A percentile compares a stretch with the other conserved stretches of the same genome.
These are phyloP conservation scores for Lasiodiplodia citricola DNA, from an alignment of 2,329 filamentous ascomycete genomes.

Conservation along the genomic window DNA sequence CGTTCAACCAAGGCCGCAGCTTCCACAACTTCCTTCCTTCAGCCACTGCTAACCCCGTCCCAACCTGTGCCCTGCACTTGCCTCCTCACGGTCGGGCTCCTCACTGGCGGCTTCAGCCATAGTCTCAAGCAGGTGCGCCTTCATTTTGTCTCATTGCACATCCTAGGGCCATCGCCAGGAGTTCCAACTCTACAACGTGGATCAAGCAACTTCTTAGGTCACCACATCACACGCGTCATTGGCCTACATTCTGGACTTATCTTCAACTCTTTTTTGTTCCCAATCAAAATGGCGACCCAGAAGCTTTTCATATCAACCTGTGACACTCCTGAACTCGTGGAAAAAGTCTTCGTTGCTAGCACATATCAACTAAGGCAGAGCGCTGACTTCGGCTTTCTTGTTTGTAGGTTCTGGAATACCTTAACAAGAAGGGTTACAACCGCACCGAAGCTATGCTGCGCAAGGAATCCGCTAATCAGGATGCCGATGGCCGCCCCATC, in stretches of 20 bases:
- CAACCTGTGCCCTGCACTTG: neutral
- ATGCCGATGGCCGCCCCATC: slow-evolving; percentile 79
- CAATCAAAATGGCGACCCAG: neutral
- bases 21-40: neutral
- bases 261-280: neutral
- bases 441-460: slow-evolving; percentile 91
- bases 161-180: neutral
- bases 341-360: neutral
- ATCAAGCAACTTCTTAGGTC: neutral
- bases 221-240: neutral
- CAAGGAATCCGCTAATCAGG: slow-evolving; percentile 84
- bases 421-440: slow-evolving; percentile 93
- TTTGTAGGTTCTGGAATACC: slow-evolving; percentile 82
- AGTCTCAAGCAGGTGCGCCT: neutral
- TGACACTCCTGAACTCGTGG: neutral
- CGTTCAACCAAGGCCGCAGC: neutral
- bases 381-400: too few relatives aligned
- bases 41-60: neutral
- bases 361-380: neutral
- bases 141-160: neutral
- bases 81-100: neutral
- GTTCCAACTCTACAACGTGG: neutral
- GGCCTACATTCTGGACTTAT: neutral
- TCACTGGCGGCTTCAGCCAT: neutral
- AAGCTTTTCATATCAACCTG: neutral